A percentile compares a stretch with the other conserved stretches of the same genome.
phyloP scores from a whole-genome alignment of 2,329 filamentous ascomycete species.

The Botrytis paeoniae region DNA sequence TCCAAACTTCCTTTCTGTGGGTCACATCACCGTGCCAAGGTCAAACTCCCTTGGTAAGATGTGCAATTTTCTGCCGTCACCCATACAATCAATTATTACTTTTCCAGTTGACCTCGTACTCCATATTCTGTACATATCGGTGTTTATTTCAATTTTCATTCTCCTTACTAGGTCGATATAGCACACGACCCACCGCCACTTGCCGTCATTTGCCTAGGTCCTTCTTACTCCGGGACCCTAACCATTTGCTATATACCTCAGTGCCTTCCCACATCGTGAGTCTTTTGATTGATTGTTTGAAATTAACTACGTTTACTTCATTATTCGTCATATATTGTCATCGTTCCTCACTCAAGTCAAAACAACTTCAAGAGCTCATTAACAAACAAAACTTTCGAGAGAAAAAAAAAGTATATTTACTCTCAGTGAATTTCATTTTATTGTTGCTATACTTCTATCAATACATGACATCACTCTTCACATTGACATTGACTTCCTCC shows the following conservation, averaged over 20 bases:
- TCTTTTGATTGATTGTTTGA: not conserved
- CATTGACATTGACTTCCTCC: not conserved
- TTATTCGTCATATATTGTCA: not conserved
- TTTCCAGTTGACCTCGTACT: not conserved
- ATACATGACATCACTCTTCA: constrained; percentile 2
- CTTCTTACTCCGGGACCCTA: not conserved
- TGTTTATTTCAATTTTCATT: not conserved
- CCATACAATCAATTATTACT: not conserved
- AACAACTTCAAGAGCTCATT: not conserved
- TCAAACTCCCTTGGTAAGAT: not conserved
- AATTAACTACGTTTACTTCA: not conserved
- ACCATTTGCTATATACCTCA: not conserved
- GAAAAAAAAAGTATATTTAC: not conserved
- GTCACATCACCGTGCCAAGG: constrained; percentile 5
- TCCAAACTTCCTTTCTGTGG: not conserved
- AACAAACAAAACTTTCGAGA: not conserved
- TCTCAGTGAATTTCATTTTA: not conserved
- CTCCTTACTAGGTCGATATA: not conserved
- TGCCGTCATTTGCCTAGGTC: constrained; percentile 1
- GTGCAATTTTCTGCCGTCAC: not conserved
- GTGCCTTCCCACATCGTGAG: not conserved
- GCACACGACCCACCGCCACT: constrained; percentile 8
- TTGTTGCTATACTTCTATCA: constrained; percentile 5
- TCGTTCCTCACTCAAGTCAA: not conserved
- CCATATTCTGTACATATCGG: not conserved